Base-by-base conservation (phyloP, 495 filamentous ascomycete genomes). In the Halenospora varia region DNA sequence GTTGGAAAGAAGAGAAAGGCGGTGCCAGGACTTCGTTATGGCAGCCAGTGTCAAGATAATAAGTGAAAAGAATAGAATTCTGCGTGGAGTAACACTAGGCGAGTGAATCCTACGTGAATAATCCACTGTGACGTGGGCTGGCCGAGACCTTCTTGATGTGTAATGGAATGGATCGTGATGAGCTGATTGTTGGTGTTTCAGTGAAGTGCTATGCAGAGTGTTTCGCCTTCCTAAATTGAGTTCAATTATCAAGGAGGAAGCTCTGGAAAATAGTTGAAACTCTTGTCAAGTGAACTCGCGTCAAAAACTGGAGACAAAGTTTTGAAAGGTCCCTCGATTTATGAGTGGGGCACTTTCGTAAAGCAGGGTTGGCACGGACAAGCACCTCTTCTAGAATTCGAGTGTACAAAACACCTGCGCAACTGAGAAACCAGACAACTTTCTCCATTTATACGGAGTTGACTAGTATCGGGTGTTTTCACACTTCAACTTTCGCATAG, bases 11-110 rank as follows among this genome's bases (percentile, higher is more conserved):
- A 60, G 56, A 35, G 56, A 51, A 45, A 67, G 42, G 26, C 62
- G 61, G 44, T 61, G 53, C 48, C 54, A 26, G 26, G 60, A 53
- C 45, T 52, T 67, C 18, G 58, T 52, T n/a, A 64, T 22, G 24
- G 53, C 46, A 48, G 65, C 62, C 65, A 66, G 63, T 10, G 48
- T 61, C 19, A 67, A 18, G 48, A 64, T 25, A 25, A 63, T 15
- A 18, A 60, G 19, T n/a, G 58, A 60, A 29, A 56, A 18, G 13
- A 60, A 50, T 3, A 66, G 26, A 40, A 66, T 41, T 17, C 23
- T 46, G 48, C 19, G 52, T 39, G 56, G 19, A 24, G 22, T 23
- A 25, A 24, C 23, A 6, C 47, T 49, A 20, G 10, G 47, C 25
- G 19, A 25, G 20, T 10, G 23, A 13, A 49, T 25, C 23, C 23